These are phyloP conservation scores for Quercus parvula DNA, from an alignment of 306 rosid genomes.

Conservation along the genomic window DNA sequence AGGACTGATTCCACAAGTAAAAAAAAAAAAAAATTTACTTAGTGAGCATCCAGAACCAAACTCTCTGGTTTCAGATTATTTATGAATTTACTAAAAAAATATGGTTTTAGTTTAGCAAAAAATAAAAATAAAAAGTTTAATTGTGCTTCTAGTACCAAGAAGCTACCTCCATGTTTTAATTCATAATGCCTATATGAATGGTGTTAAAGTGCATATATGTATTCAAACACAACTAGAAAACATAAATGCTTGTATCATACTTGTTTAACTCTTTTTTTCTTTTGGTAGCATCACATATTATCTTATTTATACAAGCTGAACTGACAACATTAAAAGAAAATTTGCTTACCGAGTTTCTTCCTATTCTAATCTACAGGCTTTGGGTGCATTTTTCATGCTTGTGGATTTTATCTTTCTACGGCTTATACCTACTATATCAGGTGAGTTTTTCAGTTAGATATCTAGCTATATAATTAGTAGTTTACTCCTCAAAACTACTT, in stretches of 20 bases:
- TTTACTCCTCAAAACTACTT: conserved; percentile 1
- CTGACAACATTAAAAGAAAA: neutral
- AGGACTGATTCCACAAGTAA: neutral
- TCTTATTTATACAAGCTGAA: neutral
- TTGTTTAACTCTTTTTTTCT: neutral
- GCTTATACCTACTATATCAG: conserved; percentile 68
- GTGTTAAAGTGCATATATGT: neutral
- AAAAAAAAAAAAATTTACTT: neutral
- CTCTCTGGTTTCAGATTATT: neutral
- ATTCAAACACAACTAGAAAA: neutral
- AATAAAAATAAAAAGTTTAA: neutral
- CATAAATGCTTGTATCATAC: neutral
- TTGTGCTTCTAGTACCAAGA: neutral
- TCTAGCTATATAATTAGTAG: neutral
- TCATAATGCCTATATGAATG: neutral
- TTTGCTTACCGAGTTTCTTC: conserved; percentile 25
- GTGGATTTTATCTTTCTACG: conserved; percentile 83
- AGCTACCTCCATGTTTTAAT: neutral
- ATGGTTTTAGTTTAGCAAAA: neutral
- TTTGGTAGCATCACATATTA: neutral
- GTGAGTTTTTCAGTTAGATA: conserved; percentile 39
- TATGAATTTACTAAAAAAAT: neutral
- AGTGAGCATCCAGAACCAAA: neutral
- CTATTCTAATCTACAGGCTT: conserved; percentile 54
- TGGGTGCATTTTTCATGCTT: conserved; percentile 86